Evolutionary conservation across 1,284 basidiomycete species (phyloP).

Genomic region (Calocybe gambosa): DNA sequence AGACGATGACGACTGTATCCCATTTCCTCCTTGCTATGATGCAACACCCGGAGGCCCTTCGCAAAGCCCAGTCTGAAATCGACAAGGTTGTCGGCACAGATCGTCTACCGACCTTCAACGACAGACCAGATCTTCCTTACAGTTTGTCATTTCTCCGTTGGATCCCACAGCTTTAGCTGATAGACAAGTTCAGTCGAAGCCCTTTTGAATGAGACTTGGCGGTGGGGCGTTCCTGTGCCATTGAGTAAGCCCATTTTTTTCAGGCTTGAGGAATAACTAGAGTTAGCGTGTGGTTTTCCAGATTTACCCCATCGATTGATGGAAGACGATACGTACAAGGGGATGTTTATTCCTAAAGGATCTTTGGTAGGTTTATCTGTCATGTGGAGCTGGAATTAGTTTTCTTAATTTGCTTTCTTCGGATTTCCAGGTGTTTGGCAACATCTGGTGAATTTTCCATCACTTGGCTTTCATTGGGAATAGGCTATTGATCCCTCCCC

Average conservation of each 20-base stretch:
- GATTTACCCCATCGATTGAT: slow-evolving; percentile 43
- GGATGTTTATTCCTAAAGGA: slow-evolving; percentile 40
- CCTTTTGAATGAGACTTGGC: slow-evolving; percentile 38
- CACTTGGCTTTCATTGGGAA: neutral
- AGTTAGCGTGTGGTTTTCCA: slow-evolving; percentile 15
- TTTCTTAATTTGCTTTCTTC: slow-evolving; percentile 1
- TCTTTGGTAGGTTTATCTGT: slow-evolving; percentile 22
- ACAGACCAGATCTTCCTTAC: slow-evolving; percentile 43
- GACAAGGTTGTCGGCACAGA: slow-evolving; percentile 43
- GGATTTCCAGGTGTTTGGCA: slow-evolving; percentile 30
- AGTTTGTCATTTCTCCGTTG: slow-evolving; percentile 20
- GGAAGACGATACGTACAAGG: slow-evolving; percentile 44
- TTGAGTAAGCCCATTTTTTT: slow-evolving; percentile 32
- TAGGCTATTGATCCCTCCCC: neutral
- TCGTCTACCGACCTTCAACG: slow-evolving; percentile 46
- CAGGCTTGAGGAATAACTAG: neutral
- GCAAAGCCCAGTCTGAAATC: slow-evolving; percentile 51
- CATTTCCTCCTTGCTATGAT: slow-evolving; percentile 61
- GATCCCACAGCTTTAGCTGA: neutral
- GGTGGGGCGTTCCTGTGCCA: slow-evolving; percentile 49
- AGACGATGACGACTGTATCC: slow-evolving; percentile 43
- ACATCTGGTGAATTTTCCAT: slow-evolving; percentile 37
- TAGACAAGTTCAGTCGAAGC: slow-evolving; percentile 30
- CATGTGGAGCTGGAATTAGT: slow-evolving; percentile 11
- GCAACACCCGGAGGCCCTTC: slow-evolving; percentile 41